phyloP scores from a whole-genome alignment of 1,139 yeast genomes.

The Citeromyces hawaiiensis region DNA sequence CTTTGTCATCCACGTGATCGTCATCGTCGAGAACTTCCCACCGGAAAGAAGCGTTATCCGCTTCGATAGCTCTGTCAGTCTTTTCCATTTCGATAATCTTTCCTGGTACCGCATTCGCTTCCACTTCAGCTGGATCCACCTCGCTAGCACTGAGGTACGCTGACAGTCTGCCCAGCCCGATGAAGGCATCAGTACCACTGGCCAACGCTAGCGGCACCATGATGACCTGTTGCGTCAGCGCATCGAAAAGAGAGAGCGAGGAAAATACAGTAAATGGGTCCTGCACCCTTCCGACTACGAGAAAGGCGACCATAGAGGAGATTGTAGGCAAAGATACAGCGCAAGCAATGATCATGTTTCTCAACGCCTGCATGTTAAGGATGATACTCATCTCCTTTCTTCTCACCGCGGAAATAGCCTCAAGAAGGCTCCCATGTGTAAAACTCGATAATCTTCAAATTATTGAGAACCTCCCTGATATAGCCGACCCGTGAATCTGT shows the following conservation, averaged over 20 bases:
- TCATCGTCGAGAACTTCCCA: slow-evolving; percentile 27
- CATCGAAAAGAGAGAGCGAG: slow-evolving; percentile 63
- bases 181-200: slow-evolving; percentile 30
- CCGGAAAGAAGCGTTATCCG: slow-evolving; percentile 23
- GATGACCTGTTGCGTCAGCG: slow-evolving; percentile 35
- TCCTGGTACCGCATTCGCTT: slow-evolving; percentile 12
- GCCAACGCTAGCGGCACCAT: slow-evolving; percentile 52
- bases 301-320: slow-evolving; percentile 46
- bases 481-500: slow-evolving; percentile 31
- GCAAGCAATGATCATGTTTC: slow-evolving; percentile 29
- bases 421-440: slow-evolving; percentile 37
- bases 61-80: slow-evolving; percentile 17
- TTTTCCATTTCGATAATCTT: slow-evolving; percentile 5
- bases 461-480: slow-evolving; percentile 30
- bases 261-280: slow-evolving; percentile 69
- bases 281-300: slow-evolving; percentile 36
- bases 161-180: slow-evolving; percentile 28
- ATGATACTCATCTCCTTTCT: slow-evolving; percentile 26
- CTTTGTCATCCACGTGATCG: neutral
- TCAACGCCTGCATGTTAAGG: slow-evolving; percentile 28
- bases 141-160: slow-evolving; percentile 14
- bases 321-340: slow-evolving; percentile 31
- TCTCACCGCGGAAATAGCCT: slow-evolving; percentile 23
- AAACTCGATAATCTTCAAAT: slow-evolving; percentile 33
- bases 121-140: slow-evolving; percentile 4